Evolutionary conservation across 441 rosid genomes (phyloP), one percentile per base, ranked within the genome.

Genomic region (Hura crepitans): DNA sequence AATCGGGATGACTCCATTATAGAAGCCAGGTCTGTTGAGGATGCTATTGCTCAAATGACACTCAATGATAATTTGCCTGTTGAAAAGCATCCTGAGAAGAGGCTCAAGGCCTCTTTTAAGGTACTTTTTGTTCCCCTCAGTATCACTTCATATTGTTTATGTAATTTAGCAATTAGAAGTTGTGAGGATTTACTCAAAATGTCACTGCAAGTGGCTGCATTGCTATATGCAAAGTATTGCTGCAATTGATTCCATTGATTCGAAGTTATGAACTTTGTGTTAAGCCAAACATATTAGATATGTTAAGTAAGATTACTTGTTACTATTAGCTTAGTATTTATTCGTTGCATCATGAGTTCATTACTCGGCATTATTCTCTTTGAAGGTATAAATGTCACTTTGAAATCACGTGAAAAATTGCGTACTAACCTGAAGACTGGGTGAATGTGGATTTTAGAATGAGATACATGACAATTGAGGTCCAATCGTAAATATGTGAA

Each of bases 21-120:
- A 5, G 99, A 94, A 62, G 97, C 99, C 0, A 85, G 90, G 68
- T 81, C 74, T 30, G 97, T 94, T 58, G 96, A 87, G 77, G 97
- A 94, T 68, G 99, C 99, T 3, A 73, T 94, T 45, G 96, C 90
- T 23, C 84, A 76, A 74, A 87, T 94, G 81, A 68, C 85, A 6
- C 89, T 92, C 4, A 31, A 85, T 0, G 97, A 94, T 53, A 85
- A 23, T 74, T 84, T 89, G 57, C 97, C 97, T 0, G 79, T 79
- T 30, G 96, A 92, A 72, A 75, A 86, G 60, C 99, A 92, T 54
- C 97, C 99, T 0, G 99, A 94, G 73, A 86, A 81, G 78, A 77
- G 97, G 79, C 92, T 95, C 22, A 92, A 87, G 81, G 97, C 97
- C 14, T 86, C 96, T 17, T 92, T 90, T 79, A 95, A 95, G 97